Evolutionary conservation across 805 yeast genomes (phyloP).

Genomic region (Debaryomyces hansenii): DNA sequence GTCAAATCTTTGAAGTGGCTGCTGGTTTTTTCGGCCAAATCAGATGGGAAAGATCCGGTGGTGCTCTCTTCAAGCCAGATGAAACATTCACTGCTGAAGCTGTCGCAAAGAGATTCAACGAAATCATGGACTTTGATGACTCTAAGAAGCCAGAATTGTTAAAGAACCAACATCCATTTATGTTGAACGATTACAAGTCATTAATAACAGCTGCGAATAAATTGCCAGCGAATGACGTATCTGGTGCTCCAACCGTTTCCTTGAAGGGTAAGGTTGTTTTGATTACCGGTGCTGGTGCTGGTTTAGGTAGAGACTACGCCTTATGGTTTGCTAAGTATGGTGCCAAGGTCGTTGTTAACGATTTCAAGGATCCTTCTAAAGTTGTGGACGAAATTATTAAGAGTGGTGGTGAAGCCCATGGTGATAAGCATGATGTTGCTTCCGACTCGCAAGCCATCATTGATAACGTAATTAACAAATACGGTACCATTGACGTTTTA

Average conservation of each 20-base stretch:
- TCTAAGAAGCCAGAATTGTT: conserved; percentile 49
- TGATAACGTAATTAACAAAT: conserved; percentile 70
- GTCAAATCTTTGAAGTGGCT: conserved; percentile 87
- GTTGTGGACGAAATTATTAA: conserved; percentile 74
- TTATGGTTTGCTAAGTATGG: conserved; percentile 83
- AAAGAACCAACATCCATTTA: conserved; percentile 64
- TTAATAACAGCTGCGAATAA: conserved; percentile 53
- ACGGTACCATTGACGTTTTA: conserved; percentile 82
- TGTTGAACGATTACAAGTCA: conserved; percentile 67
- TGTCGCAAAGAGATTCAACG: conserved; percentile 63
- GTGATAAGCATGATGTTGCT: conserved; percentile 80
- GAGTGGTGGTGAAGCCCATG: conserved; percentile 79
- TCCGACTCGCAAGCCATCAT: conserved; percentile 72
- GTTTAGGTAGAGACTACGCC: conserved; percentile 91
- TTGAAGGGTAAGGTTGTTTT: conserved; percentile 83
- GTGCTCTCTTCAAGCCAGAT: conserved; percentile 80
- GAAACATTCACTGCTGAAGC: conserved; percentile 81
- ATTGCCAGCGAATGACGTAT: conserved; percentile 50
- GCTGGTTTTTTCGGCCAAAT: conserved; percentile 92
- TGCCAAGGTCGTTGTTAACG: conserved; percentile 93
- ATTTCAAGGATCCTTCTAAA: conserved; percentile 69
- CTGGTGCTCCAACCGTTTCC: conserved; percentile 48
- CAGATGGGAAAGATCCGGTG: conserved; percentile 92
- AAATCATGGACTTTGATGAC: conserved; percentile 62
- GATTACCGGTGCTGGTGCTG: conserved; percentile 94